Evolutionary conservation across 768 basidiomycete genomes (phyloP).

Genomic region (Termitomyces sp.): DNA sequence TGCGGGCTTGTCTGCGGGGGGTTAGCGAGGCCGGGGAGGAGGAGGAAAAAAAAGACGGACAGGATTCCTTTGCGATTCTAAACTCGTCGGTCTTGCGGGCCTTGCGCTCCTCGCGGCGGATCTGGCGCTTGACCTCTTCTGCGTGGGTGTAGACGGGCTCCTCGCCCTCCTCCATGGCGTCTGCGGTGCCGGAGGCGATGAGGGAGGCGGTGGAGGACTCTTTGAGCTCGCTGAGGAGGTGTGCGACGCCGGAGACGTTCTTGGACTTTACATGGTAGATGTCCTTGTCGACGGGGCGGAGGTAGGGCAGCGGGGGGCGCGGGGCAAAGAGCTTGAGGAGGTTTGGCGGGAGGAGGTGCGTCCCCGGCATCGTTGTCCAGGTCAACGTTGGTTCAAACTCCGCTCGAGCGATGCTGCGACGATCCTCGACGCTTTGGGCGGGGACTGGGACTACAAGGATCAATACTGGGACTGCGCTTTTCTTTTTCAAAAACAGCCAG

Average conservation of each 20-base stretch:
- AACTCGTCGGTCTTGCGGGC: conserved; percentile 73
- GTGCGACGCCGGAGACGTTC: conserved; percentile 71
- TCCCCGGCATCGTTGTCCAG: conserved; percentile 47
- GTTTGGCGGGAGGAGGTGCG: conserved; percentile 91
- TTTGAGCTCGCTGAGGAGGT: conserved; percentile 64
- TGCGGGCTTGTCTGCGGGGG: conserved; percentile 74
- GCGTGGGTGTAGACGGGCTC: conserved; percentile 77
- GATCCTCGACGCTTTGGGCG: conserved; percentile 36
- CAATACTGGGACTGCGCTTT: no score
- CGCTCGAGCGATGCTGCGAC: conserved; percentile 5
- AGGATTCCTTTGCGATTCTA: conserved; percentile 77
- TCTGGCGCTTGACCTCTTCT: conserved; percentile 77
- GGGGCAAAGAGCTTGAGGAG: conserved; percentile 96
- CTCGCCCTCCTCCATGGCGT: conserved; percentile 80
- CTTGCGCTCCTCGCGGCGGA: conserved; percentile 73
- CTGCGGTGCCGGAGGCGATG: conserved; percentile 51
- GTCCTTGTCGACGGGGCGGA: conserved; percentile 81
- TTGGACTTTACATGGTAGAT: conserved; percentile 69
- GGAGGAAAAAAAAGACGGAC: conserved; percentile 42
- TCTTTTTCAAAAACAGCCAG: conserved; percentile 59
- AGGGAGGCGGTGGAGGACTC: conserved; percentile 72
- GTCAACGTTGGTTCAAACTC: conserved; percentile 14
- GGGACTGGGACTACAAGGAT: no score
- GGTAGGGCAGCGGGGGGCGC: conserved; percentile 82
- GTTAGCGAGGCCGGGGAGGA: conserved; percentile 6